These are phyloP conservation scores for Ormosia emarginata DNA, from an alignment of 306 rosid species.

Conservation along the genomic window DNA sequence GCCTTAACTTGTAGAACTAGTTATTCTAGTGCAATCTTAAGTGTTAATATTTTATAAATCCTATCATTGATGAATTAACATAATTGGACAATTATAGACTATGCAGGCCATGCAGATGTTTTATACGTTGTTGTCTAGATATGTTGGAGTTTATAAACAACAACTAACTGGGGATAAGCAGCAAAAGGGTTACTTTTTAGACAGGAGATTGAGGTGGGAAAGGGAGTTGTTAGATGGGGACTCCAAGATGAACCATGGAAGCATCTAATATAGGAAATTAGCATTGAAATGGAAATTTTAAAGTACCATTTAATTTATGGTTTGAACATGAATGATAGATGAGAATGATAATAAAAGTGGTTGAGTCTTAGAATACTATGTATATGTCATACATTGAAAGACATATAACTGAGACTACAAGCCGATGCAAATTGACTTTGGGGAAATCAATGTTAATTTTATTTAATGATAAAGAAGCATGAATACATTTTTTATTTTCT, in stretches of 20 bases:
- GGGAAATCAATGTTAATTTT: background rate
- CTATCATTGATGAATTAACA: background rate
- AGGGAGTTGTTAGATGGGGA: background rate
- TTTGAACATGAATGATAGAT: too few species aligned
- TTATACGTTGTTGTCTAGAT: background rate
- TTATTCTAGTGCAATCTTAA: background rate
- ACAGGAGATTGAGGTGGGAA: background rate
- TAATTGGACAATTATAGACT: background rate
- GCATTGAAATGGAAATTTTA: background rate
- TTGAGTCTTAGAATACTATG: background rate
- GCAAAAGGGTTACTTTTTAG: background rate
- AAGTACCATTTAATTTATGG: background rate
- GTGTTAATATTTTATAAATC: background rate
- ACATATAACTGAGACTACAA: background rate
- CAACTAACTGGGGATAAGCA: background rate
- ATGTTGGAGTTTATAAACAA: background rate
- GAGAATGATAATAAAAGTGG: too few species aligned
- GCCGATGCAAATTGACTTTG: background rate
- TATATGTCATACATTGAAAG: background rate
- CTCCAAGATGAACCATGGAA: background rate
- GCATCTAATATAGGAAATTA: background rate
- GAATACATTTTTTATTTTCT: background rate
- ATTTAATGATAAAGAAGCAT: background rate
- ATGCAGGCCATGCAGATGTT: background rate
- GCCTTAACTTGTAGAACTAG: constrained; percentile 12